Evolutionary conservation across 345 rosid genomes (phyloP), one percentile per base, ranked within the genome.

Genomic region (Gossypium anomalum): DNA sequence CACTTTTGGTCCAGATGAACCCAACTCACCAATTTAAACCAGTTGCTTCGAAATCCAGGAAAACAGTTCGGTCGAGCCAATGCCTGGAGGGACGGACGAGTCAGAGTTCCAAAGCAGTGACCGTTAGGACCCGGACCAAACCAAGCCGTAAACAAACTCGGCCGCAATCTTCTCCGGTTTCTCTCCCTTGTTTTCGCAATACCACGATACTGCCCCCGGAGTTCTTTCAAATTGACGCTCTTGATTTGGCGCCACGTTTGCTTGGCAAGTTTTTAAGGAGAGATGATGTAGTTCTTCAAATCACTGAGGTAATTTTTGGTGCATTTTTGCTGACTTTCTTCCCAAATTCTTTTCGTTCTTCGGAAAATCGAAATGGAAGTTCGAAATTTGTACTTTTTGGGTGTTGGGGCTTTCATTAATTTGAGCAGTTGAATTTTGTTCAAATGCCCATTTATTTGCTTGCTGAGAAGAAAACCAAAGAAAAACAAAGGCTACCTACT

Each of bases 161-260:
- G 53, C 53, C 75, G 64, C 52, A 48, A 25, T 71, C 78, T 38
- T 44, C 60, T 25, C 77, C 82, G 51, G 16, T 48, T 4, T 41
- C 65, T 74, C 16, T 69, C 15, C 57, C 74, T 13, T 57, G 80
- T 59, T 34, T 77, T 17, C 87, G 51, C 17, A 76, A 81, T 48
- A 79, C 74, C 78, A 78, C 79, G 70, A 77, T 91, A 19, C 75
- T 94, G 77, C 80, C 93, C 9, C 89, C 69, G n/a, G 83, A 83
- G 48, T 94, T 89, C 87, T 94, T 86, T 75, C 94, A 87, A 60
- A 74, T 92, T 15, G 98, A 94, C 77, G 93, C 98, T 13, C 89
- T 94, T 75, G 90, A 89, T 71, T 93, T 94, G 16, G 98, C 98
- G 66, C 97, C 96, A 0, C 90, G 96, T 49, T 80, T 94, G 89